Evolutionary conservation across 768 basidiomycete species (phyloP), one percentile per base, ranked within the genome.

Genomic region (Tricholoma hemisulphureum): DNA sequence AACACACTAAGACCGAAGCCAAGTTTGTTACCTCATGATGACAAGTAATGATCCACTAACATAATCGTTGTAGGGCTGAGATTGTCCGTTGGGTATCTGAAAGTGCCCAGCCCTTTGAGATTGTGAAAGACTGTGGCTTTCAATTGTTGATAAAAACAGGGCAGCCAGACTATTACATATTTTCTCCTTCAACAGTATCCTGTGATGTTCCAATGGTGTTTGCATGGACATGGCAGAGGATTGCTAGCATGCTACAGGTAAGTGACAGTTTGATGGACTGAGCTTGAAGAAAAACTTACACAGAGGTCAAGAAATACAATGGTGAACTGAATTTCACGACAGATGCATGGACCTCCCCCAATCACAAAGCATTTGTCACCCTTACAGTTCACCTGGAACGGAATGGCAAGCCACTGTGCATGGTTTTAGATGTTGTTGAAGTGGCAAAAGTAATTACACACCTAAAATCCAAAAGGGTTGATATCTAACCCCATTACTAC

Each of bases 1-100:
- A n/a, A n/a, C n/a, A n/a, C n/a, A 70, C 57, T 32, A 65, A 58
- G 29, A 37, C 61, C 1, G 64, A 71, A 48, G 62, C 61, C 41
- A 51, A 56, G 73, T 72, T 41, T 51, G 67, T 58, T 10, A 45
- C 43, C 21, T 55, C 57, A 45, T 21, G 16, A 45, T 45, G 43
- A 45, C 43, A 45, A 45, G 43, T 45, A 45, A 45, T 45, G 43
- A 45, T 45, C 6, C 43, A 45, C 43, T 45, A 45, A 57, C 31
- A 21, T 21, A 45, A 45, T 45, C 3, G 18, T n/a, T 39, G n/a
- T n/a, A n/a, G n/a, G n/a, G n/a, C n/a, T n/a, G n/a, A n/a, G n/a
- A n/a, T n/a, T n/a, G n/a, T n/a, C n/a, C 18, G 10, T 39, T 39
- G 37, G 37, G 37, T 39, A 39, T 39, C 37, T 39, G 37, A 39